A percentile compares a stretch with the other conserved stretches of the same genome.
Conservation (phyloP, 257 asterid genomes). For the Solanum pinnatisectum region DNA sequence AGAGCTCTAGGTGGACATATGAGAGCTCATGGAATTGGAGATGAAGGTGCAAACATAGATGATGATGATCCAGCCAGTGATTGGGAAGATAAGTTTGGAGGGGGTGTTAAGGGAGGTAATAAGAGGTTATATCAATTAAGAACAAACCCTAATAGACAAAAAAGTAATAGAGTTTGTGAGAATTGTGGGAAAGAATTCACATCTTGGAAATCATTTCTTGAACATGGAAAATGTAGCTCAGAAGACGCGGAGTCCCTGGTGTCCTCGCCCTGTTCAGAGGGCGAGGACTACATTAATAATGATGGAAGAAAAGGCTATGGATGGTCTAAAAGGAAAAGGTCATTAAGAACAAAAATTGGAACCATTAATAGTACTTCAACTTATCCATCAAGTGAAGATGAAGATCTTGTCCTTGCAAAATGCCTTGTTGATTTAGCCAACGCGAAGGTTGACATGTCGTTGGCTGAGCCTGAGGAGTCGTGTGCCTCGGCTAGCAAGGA, state of each 20-base stretch:
- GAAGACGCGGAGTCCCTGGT: slow-evolving; percentile 69
- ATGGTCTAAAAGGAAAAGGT: slow-evolving; percentile 76
- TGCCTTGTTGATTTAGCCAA: slow-evolving; percentile 72
- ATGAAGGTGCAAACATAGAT: slow-evolving; percentile 42
- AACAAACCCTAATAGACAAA: slow-evolving; percentile 74
- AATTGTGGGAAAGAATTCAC: slow-evolving; percentile 87
- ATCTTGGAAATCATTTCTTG: slow-evolving; percentile 93
- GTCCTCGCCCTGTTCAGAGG: slow-evolving; percentile 54
- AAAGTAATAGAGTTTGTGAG: slow-evolving; percentile 71
- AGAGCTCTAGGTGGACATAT: slow-evolving; percentile 95
- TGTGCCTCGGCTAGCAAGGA: slow-evolving; percentile 81
- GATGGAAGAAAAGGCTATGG: slow-evolving; percentile 23
- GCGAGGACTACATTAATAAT: slow-evolving; percentile 22
- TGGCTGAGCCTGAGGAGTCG: slow-evolving; percentile 50
- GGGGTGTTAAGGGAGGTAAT: not conserved
- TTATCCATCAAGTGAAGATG: slow-evolving; percentile 42
- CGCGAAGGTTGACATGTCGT: slow-evolving; percentile 31
- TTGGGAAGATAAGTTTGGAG: slow-evolving; percentile 70
- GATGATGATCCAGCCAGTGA: slow-evolving; percentile 59
- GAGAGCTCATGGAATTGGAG: slow-evolving; percentile 94
- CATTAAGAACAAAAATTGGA: slow-evolving; percentile 63
- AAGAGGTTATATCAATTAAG: slow-evolving; percentile 73
- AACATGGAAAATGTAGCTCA: slow-evolving; percentile 81
- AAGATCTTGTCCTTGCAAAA: slow-evolving; percentile 65
- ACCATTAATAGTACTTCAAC: slow-evolving; percentile 17